phyloP scores from a whole-genome alignment of 164 flowering plant genomes.

The Cinnamomum chago region DNA sequence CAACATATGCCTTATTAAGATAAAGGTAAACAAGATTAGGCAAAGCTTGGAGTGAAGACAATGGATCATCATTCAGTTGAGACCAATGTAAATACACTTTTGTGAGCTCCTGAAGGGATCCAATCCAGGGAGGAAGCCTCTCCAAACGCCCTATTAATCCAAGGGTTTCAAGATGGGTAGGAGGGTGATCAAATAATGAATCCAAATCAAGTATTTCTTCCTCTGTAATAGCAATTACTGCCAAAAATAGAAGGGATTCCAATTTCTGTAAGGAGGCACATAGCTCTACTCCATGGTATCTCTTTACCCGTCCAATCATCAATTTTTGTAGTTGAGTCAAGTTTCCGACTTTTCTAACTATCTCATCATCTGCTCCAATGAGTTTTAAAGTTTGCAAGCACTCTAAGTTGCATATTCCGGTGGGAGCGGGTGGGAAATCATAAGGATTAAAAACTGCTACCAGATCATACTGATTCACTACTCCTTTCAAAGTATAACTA shows the following conservation, averaged over 20 bases:
- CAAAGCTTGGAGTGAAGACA: neutral
- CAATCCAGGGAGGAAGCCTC: constrained; percentile 29
- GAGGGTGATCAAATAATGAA: neutral
- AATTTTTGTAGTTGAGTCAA: too few species aligned
- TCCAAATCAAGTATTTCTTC: neutral
- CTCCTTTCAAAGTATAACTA: too few species aligned
- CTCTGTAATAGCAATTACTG: neutral
- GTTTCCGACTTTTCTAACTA: too few species aligned
- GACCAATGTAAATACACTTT: constrained; percentile 6
- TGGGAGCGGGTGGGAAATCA: too few species aligned
- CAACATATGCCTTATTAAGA: neutral
- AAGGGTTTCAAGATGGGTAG: constrained; percentile 21
- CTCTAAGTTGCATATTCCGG: too few species aligned
- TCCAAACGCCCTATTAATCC: constrained; percentile 26
- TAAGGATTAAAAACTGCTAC: too few species aligned
- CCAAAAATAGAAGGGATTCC: neutral
- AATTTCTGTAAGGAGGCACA: neutral
- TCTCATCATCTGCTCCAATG: too few species aligned
- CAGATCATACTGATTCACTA: too few species aligned
- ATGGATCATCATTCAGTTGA: neutral
- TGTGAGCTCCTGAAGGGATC: constrained; percentile 19
- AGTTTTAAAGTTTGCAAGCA: too few species aligned
- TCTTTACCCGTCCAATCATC: too few species aligned
- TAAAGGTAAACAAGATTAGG: neutral
- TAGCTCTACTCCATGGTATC: neutral